phyloP scores from a whole-genome alignment of 1,139 yeast genomes.

The Yamadazyma jaroonii region DNA sequence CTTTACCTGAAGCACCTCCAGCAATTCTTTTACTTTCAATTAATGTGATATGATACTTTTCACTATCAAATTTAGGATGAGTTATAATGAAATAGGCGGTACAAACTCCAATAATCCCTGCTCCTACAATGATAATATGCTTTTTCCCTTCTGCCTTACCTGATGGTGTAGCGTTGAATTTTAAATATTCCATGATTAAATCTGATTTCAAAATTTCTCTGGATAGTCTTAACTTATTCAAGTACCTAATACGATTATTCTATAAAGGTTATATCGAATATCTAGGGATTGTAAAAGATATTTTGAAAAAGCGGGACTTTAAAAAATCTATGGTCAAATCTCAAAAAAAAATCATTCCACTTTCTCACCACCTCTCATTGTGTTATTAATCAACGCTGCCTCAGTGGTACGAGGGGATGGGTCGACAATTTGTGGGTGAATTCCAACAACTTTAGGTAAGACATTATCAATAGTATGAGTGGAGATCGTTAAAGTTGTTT shows the following conservation, averaged over 20 bases:
- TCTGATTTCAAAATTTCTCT: too few relatives aligned
- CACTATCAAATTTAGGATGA: slow-evolving; percentile 76
- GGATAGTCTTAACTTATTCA: too few relatives aligned
- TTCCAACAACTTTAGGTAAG: too few relatives aligned
- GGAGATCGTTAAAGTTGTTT: too few relatives aligned
- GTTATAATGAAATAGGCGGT: slow-evolving; percentile 85
- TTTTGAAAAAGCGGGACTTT: neutral
- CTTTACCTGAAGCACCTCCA: slow-evolving; percentile 97
- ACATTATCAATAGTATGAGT: too few relatives aligned
- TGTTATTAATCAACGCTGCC: too few relatives aligned
- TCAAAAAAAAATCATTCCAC: slow-evolving; percentile 5
- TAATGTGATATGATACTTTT: slow-evolving; percentile 77
- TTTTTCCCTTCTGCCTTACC: slow-evolving; percentile 59
- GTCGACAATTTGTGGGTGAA: too few relatives aligned
- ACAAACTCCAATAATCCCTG: slow-evolving; percentile 95
- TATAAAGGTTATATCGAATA: too few relatives aligned
- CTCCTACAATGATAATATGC: slow-evolving; percentile 80
- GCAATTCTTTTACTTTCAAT: slow-evolving; percentile 91
- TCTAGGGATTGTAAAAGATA: neutral
- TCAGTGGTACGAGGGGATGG: too few relatives aligned
- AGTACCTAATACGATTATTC: too few relatives aligned
- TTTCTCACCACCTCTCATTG: neutral
- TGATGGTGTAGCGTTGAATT: slow-evolving; percentile 45
- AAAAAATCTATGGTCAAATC: slow-evolving; percentile 1
- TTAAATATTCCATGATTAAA: slow-evolving; percentile 37